Base-by-base conservation (phyloP, 495 filamentous ascomycete genomes). In the Aspergillus haitiensis region DNA sequence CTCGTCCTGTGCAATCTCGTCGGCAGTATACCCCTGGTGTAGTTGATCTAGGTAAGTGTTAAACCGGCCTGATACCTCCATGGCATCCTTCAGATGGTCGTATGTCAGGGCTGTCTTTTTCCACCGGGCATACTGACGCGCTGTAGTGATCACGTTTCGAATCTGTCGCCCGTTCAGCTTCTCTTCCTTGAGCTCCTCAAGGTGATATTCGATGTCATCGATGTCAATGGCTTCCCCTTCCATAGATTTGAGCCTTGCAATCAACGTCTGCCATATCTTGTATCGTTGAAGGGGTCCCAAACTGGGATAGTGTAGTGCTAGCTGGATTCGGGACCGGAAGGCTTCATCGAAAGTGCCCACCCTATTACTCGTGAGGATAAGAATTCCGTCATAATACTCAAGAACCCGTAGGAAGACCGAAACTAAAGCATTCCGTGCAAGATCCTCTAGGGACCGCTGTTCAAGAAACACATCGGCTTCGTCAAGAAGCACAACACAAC, bases 401-500 rank as follows among this genome's bases (percentile, higher is more conserved):
- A 87, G 70, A 0, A 74, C 71, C 2, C 85, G 73, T 0, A 87
- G 70, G 60, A 87, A 86, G 5, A 84, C 76, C 44, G 64, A 58
- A 0, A 84, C 80, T 0, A 84, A 62, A 9, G 70, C 75, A 46
- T 87, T 86, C 3, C 81, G 70, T 7, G 75, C 27, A 0, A 84
- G 45, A 42, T 84, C 77, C 9, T 44, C 50, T 18, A 66, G 59
- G 0, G 44, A 62, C 10, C 83, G 71, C 57, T 76, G 64, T n/a
- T 76, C 72, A 0, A 86, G 71, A 56, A 85, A 87, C 2, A 85
- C 74, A 48, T 85, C 82, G 2, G 79, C 81, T 67, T 86, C 81
- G 55, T 85, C 82, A 0, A 85, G 65, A 0, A 87, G 71, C 4
- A 86, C 63, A 0, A 86, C 72, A 34, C 72, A 79, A 7, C 71